Evolutionary conservation across 805 yeast genomes (phyloP), one percentile per base, ranked within the genome.

Genomic region (Candida sonorensis): DNA sequence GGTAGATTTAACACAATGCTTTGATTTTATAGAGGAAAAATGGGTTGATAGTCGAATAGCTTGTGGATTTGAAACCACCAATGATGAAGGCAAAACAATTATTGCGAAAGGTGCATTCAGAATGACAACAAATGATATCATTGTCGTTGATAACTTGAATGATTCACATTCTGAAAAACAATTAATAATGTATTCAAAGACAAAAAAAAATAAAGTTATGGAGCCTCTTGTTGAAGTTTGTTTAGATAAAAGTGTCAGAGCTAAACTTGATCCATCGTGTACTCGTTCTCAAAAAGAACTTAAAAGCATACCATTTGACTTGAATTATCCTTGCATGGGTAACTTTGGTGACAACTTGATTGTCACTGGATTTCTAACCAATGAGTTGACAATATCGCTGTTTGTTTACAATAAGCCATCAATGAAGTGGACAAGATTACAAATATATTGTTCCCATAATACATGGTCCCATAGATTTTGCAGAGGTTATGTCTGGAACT

Each of bases 401-500:
- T 74, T 55, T 47, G 53, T 73, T 5, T 73, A 59, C 58, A 72
- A 75, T 52, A 62, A 61, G 18, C 72, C 74, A 0, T 65, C 81
- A 0, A 66, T 67, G 1, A 71, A 70, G 41, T 81, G 90, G 88
- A 70, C 81, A 0, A 61, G 77, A 34, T 53, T 82, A 16, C 77
- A 73, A 11, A 66, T 67, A 26, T 63, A 67, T 50, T 62, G 78
- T 44, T 65, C 68, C 29, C 77, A 72, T 41, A 71, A 67, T 29
- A 58, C 65, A 20, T 69, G 69, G 19, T 63, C 71, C 3, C 83
- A 79, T 46, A 59, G 80, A 32, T 66, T 79, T 31, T 75, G 83
- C 73, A 77, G 75, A 40, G 75, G 81, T 0, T 77, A 70, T 54
- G 75, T 75, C 1, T 82, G 94, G 94, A 69, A 69, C 20, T 78